A percentile compares a stretch with the other conserved stretches of the same genome.
phyloP scores from a whole-genome alignment of 2,329 filamentous ascomycete species.

The Aspergillus sp. region DNA sequence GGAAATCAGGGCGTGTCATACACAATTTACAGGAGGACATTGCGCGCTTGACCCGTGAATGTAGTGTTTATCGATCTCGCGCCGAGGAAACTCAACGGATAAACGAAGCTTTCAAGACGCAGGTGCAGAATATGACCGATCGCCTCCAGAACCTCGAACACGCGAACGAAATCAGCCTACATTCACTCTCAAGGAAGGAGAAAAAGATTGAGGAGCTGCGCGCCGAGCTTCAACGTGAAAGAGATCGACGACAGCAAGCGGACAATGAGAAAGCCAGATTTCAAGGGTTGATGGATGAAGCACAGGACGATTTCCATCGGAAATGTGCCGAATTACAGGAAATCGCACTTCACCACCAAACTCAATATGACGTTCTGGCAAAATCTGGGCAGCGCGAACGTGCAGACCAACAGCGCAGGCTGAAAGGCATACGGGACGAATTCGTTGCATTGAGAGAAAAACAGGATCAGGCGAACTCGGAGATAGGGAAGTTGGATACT shows the following conservation, averaged over 20 bases:
- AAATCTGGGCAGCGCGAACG: conserved; percentile 42
- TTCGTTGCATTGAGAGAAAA: conserved; percentile 34
- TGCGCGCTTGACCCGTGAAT: conserved; percentile 49
- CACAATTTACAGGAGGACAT: conserved; percentile 52
- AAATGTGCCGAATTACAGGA: conserved; percentile 40
- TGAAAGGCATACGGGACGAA: conserved; percentile 39
- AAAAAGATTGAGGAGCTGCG: conserved; percentile 49
- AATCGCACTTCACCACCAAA: conserved; percentile 37
- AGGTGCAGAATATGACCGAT: conserved; percentile 46
- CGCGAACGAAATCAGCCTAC: conserved; percentile 48
- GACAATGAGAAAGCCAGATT: conserved; percentile 40
- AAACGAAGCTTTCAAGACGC: conserved; percentile 47
- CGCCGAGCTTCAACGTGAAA: conserved; percentile 43
- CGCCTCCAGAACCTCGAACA: conserved; percentile 47
- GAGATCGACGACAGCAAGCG: conserved; percentile 39
- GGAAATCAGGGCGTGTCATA: conserved; percentile 53
- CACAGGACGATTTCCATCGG: conserved; percentile 41
- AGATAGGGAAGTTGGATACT: conserved; percentile 43
- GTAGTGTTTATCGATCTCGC: conserved; percentile 44
- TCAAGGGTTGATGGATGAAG: conserved; percentile 39
- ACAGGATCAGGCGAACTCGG: conserved; percentile 37
- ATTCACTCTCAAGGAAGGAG: conserved; percentile 48
- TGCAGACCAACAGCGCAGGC: conserved; percentile 37
- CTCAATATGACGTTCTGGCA: conserved; percentile 47
- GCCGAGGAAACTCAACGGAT: conserved; percentile 48